Evolutionary conservation across 768 basidiomycete genomes (phyloP).

Genomic region (Boletus vinaceobasis): DNA sequence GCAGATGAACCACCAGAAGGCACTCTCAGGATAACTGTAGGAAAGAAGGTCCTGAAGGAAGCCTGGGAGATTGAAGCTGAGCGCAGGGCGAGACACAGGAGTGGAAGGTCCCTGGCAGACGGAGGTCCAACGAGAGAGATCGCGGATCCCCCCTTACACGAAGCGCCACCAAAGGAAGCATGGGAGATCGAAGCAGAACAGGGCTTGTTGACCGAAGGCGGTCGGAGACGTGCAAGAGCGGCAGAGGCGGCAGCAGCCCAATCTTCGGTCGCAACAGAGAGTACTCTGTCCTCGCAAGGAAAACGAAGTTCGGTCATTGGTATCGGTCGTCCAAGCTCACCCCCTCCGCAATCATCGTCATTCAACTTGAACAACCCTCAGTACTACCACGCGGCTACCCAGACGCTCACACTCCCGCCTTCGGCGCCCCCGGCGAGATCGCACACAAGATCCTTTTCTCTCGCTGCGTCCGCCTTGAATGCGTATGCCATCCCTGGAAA

Average conservation of each 20-base stretch:
- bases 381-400: slow-evolving; percentile 53
- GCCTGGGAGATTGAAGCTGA: slow-evolving; percentile 80
- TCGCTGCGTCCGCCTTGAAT: slow-evolving; percentile 30
- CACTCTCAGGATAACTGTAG: slow-evolving; percentile 55
- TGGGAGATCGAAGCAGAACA: slow-evolving; percentile 82
- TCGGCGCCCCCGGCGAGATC: slow-evolving; percentile 49
- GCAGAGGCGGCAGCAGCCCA: slow-evolving; percentile 37
- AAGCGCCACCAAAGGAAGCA: slow-evolving; percentile 54
- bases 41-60: slow-evolving; percentile 70
- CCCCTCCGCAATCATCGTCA: slow-evolving; percentile 24
- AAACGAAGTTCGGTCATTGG: slow-evolving; percentile 20
- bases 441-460: slow-evolving; percentile 64
- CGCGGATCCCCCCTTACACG: neutral
- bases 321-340: slow-evolving; percentile 24
- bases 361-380: slow-evolving; percentile 47
- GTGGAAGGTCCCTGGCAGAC: slow-evolving; percentile 31
- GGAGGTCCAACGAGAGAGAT: neutral
- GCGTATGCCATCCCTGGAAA: slow-evolving; percentile 13
- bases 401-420: slow-evolving; percentile 63
- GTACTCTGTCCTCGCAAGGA: slow-evolving; percentile 5
- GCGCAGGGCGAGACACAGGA: slow-evolving; percentile 42
- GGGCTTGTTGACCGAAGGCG: slow-evolving; percentile 72
- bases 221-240: slow-evolving; percentile 60
- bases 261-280: slow-evolving; percentile 17
- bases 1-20: slow-evolving; percentile 52